Evolutionary conservation across 768 basidiomycete genomes (phyloP).

Genomic region (Paxillus ammoniavirescens): DNA sequence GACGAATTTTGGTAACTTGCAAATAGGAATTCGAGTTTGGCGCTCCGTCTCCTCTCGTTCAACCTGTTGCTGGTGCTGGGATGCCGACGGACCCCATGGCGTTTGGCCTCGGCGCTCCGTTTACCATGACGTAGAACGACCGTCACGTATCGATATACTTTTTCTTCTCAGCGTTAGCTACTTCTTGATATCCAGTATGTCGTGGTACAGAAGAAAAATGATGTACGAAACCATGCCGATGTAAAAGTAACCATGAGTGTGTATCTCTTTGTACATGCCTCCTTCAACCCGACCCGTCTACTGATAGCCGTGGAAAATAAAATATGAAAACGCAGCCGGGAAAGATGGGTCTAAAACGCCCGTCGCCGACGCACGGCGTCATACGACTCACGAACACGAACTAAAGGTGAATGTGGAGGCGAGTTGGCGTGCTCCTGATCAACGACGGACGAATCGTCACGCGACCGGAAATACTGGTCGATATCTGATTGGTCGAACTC

Average conservation of each 20-base stretch:
- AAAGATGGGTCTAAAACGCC: slow-evolving; percentile 7
- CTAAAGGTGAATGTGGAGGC: background rate
- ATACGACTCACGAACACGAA: slow-evolving; percentile 10
- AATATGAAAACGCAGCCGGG: background rate
- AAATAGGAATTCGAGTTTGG: slow-evolving; percentile 37
- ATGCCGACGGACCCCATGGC: slow-evolving; percentile 19
- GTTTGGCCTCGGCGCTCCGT: slow-evolving; percentile 31
- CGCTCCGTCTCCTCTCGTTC: slow-evolving; percentile 30
- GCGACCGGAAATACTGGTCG: slow-evolving; percentile 66
- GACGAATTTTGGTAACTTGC: background rate
- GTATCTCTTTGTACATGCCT: background rate
- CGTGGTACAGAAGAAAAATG: no score
- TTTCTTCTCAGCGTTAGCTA: background rate
- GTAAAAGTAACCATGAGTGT: slow-evolving; percentile 3
- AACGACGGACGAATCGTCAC: slow-evolving; percentile 17
- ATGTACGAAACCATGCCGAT: background rate
- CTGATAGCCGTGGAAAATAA: slow-evolving; percentile 2
- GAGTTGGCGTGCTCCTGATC: background rate
- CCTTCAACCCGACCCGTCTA: background rate
- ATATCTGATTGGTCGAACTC: slow-evolving; percentile 72
- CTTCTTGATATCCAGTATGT: background rate
- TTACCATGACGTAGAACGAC: slow-evolving; percentile 20
- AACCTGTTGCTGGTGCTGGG: slow-evolving; percentile 12
- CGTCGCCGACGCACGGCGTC: slow-evolving; percentile 23
- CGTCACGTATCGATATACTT: background rate